phyloP scores from a whole-genome alignment of 2,329 filamentous ascomycete genomes.

The Albophoma yamanashiensis region DNA sequence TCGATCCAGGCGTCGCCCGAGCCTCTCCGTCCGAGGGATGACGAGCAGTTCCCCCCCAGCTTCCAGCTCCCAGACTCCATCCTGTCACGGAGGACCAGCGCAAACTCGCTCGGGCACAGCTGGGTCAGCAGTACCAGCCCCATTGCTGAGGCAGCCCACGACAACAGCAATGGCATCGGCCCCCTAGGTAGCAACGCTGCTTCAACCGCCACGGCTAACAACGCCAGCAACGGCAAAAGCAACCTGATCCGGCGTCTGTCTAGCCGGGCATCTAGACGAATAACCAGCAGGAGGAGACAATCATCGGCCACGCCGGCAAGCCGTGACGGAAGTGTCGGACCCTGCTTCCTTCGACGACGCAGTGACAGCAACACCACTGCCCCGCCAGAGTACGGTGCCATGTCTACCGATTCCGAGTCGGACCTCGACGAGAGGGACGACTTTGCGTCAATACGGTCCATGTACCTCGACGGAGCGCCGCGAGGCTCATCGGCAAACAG shows the following conservation, averaged over 20 bases:
- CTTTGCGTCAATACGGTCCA: slow-evolving; percentile 20
- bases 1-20: slow-evolving; percentile 61
- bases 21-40: slow-evolving; percentile 41
- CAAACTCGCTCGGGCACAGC: slow-evolving; percentile 53
- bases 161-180: slow-evolving; percentile 8
- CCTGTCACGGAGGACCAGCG: slow-evolving; percentile 47
- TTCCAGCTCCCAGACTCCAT: slow-evolving; percentile 68
- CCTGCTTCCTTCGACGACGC: slow-evolving; percentile 73
- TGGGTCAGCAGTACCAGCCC: slow-evolving; percentile 47
- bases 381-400: slow-evolving; percentile 34
- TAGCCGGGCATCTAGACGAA: slow-evolving; percentile 60
- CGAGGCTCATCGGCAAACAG: slow-evolving; percentile 38
- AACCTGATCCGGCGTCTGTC: slow-evolving; percentile 75
- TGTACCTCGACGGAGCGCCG: slow-evolving; percentile 29
- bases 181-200: neutral
- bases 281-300: slow-evolving; percentile 57
- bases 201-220: slow-evolving; percentile 3
- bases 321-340: slow-evolving; percentile 80
- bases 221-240: slow-evolving; percentile 28
- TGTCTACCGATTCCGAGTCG: slow-evolving; percentile 43
- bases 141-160: slow-evolving; percentile 29
- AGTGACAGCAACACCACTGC: slow-evolving; percentile 79
- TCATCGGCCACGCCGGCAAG: slow-evolving; percentile 68
- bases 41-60: slow-evolving; percentile 39
- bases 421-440: slow-evolving; percentile 44